phyloP scores from a whole-genome alignment of 768 basidiomycete genomes.

The Naematelia encephala region DNA sequence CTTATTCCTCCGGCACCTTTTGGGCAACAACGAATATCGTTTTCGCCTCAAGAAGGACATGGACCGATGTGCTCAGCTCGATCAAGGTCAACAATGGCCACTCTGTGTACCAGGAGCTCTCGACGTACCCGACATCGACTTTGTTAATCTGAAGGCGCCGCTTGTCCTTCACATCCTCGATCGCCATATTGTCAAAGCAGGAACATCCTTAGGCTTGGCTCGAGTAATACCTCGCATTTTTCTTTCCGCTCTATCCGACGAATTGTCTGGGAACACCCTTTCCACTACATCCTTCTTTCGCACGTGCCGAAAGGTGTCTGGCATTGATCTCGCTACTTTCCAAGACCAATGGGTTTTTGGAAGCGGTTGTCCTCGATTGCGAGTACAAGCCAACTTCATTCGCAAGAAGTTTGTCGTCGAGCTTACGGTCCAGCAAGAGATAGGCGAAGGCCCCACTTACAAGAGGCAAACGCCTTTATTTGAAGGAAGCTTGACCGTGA shows the following conservation, averaged over 20 bases:
- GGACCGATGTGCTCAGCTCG: constrained; percentile 81
- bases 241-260: constrained; percentile 86
- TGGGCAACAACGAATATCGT: constrained; percentile 96
- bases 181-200: constrained; percentile 86
- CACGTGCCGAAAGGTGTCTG: constrained; percentile 84
- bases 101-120: constrained; percentile 83
- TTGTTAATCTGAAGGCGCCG: constrained; percentile 91
- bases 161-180: constrained; percentile 96
- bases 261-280: constrained; percentile 73
- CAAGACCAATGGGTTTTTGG: constrained; percentile 99
- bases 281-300: constrained; percentile 87
- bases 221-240: constrained; percentile 94
- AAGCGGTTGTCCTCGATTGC: constrained; percentile 89
- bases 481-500: constrained; percentile 98
- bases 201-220: constrained; percentile 87
- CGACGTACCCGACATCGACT: constrained; percentile 85
- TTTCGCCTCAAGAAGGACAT: constrained; percentile 95
- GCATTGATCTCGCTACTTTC: constrained; percentile 72
- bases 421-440: constrained; percentile 77
- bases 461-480: constrained; percentile 73
- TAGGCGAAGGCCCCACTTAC: constrained; percentile 60
- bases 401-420: constrained; percentile 98
- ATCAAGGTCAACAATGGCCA: constrained; percentile 83
- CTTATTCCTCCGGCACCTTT: constrained; percentile 75
- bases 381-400: constrained; percentile 86